A percentile compares a stretch with the other conserved stretches of the same genome.
phyloP scores from a whole-genome alignment of 306 rosid species.

The Prosopis cineraria region DNA sequence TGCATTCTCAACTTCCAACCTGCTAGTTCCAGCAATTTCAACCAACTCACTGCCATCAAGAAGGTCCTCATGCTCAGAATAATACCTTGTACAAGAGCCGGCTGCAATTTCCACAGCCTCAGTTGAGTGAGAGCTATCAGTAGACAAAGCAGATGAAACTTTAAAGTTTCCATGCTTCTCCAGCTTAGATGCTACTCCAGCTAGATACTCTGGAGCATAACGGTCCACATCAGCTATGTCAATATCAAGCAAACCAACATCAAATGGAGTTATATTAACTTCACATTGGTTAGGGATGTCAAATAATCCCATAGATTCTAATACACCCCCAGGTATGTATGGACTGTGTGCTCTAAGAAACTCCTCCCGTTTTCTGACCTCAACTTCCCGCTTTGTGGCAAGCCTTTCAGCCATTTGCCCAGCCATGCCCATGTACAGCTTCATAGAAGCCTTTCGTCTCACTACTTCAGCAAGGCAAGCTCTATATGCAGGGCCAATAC shows the following conservation, averaged over 20 bases:
- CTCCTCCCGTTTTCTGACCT: constrained; percentile 70
- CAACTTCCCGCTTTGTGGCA: constrained; percentile 81
- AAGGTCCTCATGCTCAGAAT: constrained; percentile 52
- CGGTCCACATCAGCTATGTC: constrained; percentile 81
- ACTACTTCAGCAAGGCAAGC: constrained; percentile 94
- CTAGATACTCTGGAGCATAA: constrained; percentile 85
- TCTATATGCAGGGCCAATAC: constrained; percentile 87
- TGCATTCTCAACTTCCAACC: constrained; percentile 96
- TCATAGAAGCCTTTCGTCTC: constrained; percentile 90
- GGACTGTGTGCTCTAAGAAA: constrained; percentile 63
- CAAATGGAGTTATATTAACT: constrained; percentile 90
- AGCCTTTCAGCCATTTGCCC: constrained; percentile 95
- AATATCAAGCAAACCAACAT: constrained; percentile 72
- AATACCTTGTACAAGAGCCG: constrained; percentile 53
- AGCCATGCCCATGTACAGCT: constrained; percentile 98
- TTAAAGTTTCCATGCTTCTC: constrained; percentile 62
- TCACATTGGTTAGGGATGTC: constrained; percentile 86
- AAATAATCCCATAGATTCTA: constrained; percentile 81
- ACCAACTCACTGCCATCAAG: constrained; percentile 72
- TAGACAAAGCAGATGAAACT: constrained; percentile 57
- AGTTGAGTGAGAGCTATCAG: constrained; percentile 59
- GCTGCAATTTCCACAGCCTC: constrained; percentile 56
- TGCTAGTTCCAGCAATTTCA: constrained; percentile 93
- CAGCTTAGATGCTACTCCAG: constrained; percentile 58
- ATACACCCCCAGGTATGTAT: constrained; percentile 77